These are phyloP conservation scores for Cenchrus fungigraminus DNA, from an alignment of 176 grass and related monocot species.

Conservation along the genomic window DNA sequence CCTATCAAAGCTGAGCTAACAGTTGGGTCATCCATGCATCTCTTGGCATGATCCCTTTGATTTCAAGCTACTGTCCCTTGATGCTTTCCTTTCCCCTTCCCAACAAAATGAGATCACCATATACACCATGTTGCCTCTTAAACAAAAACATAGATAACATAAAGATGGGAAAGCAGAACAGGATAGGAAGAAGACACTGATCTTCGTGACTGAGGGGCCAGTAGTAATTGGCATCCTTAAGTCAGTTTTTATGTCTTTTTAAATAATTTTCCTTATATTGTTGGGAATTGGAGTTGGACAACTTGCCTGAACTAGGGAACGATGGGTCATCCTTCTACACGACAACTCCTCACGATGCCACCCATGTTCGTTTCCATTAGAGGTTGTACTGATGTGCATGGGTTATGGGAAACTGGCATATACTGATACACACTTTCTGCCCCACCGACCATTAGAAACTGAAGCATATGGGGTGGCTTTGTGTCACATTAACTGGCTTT, in stretches of 20 bases:
- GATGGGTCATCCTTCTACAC: background rate
- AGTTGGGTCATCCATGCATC: background rate
- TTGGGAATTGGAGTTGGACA: too few relatives aligned
- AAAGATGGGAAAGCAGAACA: background rate
- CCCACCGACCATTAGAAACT: background rate
- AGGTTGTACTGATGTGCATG: background rate
- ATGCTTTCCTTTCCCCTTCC: background rate
- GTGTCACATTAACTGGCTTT: background rate
- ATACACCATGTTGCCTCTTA: background rate
- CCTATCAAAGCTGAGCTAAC: too few relatives aligned
- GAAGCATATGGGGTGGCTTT: background rate
- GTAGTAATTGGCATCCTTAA: too few relatives aligned
- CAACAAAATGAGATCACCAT: background rate
- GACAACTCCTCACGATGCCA: background rate
- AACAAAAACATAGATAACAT: background rate
- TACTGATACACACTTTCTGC: background rate
- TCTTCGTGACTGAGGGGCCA: too few relatives aligned
- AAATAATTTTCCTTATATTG: too few relatives aligned
- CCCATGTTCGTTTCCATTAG: slow-evolving; percentile 27
- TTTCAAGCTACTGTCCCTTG: background rate
- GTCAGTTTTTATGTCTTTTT: too few relatives aligned
- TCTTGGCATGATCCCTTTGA: background rate
- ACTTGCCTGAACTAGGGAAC: background rate
- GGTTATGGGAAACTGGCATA: background rate
- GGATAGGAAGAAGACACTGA: background rate